Base-by-base conservation (phyloP, 2,329 filamentous ascomycete genomes). In the Penicillium aurantiogriseum region DNA sequence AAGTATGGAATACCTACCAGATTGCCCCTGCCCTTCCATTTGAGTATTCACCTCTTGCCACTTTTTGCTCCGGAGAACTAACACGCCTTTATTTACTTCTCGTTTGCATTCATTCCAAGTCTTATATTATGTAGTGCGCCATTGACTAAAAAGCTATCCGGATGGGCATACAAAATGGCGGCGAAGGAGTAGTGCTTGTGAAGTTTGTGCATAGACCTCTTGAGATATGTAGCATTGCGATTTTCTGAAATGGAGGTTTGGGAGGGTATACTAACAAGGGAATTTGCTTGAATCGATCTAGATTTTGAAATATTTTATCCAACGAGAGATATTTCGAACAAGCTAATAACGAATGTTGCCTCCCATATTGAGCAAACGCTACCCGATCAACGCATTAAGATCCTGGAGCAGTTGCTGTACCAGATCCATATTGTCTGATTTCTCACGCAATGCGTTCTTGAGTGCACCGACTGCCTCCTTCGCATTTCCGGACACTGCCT, bases 301-400 rank as follows among this genome's bases (percentile, higher is more conserved):
- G 25, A 29, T 29, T 15, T 19, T 17, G 13, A 46, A 21, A 17
- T 13, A 31, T 15, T 9, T 29, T 1, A 31, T 31, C 27, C n/a
- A 45, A n/a, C 4, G n/a, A 33, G 27, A 33, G 8, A 21, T 5
- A 9, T 21, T 17, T 15, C 17, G n/a, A 33, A 33, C 13, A 17
- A 33, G 19, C 29, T 6, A 7, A 33, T 35, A 35, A 17, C 44
- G 11, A 47, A 47, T 7, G n/a, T 11, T 11, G 5, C 29, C 29
- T 25, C 15, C 21, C 29, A 35, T 8, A 35, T 33, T 11, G n/a
- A 35, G 39, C 21, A 9, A 40, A 31, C 23, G 19, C 21, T 49
- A 50, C 21, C 36, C 21, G 2, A 50, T 33, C 38, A 55, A 44
- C 46, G 51, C 10, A 66, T 51, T 27, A 7, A 55, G 46, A 23